Conservation (phyloP, 352 stramenopile species). For the Aphanomyces euteiches region DNA sequence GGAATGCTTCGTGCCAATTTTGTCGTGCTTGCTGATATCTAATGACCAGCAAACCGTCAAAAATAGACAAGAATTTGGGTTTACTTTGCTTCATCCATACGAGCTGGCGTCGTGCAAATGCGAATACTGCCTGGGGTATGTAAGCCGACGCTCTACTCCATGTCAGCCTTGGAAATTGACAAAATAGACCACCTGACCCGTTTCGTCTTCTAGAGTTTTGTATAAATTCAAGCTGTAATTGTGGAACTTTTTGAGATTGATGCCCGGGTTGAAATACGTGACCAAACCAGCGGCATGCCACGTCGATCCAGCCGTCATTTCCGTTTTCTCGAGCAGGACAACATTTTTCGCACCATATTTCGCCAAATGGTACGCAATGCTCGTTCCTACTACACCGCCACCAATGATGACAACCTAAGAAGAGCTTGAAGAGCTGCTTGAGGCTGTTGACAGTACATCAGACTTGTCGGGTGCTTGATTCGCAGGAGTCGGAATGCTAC, state of each 20-base stretch:
- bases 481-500: too few relatives aligned
- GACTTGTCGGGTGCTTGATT: too few relatives aligned
- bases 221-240: conserved; percentile 33
- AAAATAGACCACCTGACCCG: conserved; percentile 5
- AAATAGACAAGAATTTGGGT: background rate
- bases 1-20: conserved; percentile 28
- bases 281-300: conserved; percentile 44
- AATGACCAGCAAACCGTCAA: background rate
- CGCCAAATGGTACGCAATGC: conserved; percentile 58
- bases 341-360: conserved; percentile 47
- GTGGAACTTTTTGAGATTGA: conserved; percentile 39
- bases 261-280: conserved; percentile 34
- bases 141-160: conserved; percentile 22
- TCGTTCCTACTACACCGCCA: conserved; percentile 66
- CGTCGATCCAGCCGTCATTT: conserved; percentile 63
- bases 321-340: conserved; percentile 53
- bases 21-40: conserved; percentile 29
- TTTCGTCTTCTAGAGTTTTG: conserved; percentile 22
- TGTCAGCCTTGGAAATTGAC: background rate
- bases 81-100: conserved; percentile 32
- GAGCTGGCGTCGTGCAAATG: conserved; percentile 26
- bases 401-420: conserved; percentile 53
- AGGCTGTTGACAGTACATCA: too few relatives aligned
- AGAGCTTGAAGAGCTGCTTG: too few relatives aligned
- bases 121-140: conserved; percentile 27